phyloP scores from a whole-genome alignment of 805 yeast species.

The Candida ovalis region DNA sequence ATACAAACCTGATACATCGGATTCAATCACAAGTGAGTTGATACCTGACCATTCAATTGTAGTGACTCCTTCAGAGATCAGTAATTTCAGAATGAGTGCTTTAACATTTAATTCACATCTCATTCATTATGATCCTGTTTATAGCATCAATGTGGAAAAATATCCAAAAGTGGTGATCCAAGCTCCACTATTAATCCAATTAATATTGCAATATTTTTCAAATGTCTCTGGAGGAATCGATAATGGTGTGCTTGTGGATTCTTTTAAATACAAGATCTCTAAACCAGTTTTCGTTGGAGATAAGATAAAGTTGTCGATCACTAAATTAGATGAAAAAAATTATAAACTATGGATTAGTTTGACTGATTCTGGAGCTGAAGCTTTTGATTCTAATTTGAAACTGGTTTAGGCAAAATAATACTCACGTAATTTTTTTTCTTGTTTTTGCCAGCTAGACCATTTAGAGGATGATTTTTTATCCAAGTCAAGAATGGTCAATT shows the following conservation, averaged over 20 bases:
- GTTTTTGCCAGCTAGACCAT: slow-evolving; percentile 40
- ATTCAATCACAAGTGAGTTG: neutral
- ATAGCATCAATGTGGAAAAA: slow-evolving; percentile 51
- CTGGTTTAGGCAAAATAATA: slow-evolving; percentile 3
- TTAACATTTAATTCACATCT: slow-evolving; percentile 79
- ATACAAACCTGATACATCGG: slow-evolving; percentile 6
- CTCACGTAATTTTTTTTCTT: slow-evolving; percentile 19
- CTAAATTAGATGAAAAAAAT: slow-evolving; percentile 1
- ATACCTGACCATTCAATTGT: slow-evolving; percentile 24
- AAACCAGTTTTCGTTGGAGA: slow-evolving; percentile 47
- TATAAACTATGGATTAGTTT: slow-evolving; percentile 28
- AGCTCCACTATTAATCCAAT: slow-evolving; percentile 73
- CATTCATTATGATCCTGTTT: slow-evolving; percentile 67
- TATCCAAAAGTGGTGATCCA: slow-evolving; percentile 65
- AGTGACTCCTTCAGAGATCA: slow-evolving; percentile 37
- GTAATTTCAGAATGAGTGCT: slow-evolving; percentile 63
- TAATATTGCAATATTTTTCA: slow-evolving; percentile 48
- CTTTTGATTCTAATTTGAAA: slow-evolving; percentile 17
- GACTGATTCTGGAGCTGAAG: slow-evolving; percentile 5
- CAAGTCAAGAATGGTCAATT: slow-evolving; percentile 39
- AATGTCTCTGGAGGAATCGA: slow-evolving; percentile 6
- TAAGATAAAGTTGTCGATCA: slow-evolving; percentile 26
- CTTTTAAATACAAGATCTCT: slow-evolving; percentile 45
- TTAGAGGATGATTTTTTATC: slow-evolving; percentile 45
- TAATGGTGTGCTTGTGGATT: slow-evolving; percentile 15